A percentile compares a stretch with the other conserved stretches of the same genome.
Evolutionary conservation across 139 green algal genomes (phyloP).

Genomic region (Chlamydomonas sp.): DNA sequence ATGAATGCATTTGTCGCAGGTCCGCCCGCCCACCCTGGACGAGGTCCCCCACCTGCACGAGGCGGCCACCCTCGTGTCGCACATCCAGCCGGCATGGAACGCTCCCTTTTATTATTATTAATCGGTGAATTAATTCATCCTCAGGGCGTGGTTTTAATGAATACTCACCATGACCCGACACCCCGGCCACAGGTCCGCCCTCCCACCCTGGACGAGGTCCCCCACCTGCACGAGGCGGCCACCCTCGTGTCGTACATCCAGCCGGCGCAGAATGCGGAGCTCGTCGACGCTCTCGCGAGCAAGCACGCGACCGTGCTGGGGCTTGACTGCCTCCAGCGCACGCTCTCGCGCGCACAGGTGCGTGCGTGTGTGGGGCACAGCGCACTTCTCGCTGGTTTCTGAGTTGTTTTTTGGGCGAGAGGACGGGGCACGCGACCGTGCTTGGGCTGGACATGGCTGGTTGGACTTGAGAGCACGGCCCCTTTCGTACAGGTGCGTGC

Average conservation of each 20-base stretch:
- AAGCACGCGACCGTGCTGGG: slow-evolving; percentile 59
- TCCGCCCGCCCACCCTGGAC: slow-evolving; percentile 39
- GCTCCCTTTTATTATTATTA: background rate
- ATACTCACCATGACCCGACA: background rate
- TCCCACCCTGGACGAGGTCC: slow-evolving; percentile 46
- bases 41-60: background rate
- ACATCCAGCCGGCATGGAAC: background rate
- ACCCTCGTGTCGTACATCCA: slow-evolving; percentile 65
- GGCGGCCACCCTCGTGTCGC: background rate
- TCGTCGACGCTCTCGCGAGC: slow-evolving; percentile 47
- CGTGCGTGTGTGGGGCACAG: background rate
- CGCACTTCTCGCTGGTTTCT: background rate
- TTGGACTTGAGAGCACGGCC: slow-evolving; percentile 5
- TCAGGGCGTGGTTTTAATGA: no score
- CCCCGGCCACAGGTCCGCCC: slow-evolving; percentile 30
- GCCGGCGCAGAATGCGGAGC: slow-evolving; percentile 62
- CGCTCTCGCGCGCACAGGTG: slow-evolving; percentile 5
- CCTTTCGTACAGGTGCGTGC: no score
- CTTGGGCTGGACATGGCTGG: background rate
- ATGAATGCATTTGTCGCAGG: background rate
- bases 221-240: slow-evolving; percentile 23
- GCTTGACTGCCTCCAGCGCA: slow-evolving; percentile 83
- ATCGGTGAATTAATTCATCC: no score
- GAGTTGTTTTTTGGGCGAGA: background rate
- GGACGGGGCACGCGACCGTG: background rate